Evolutionary conservation across 2,329 filamentous ascomycete species (phyloP).

Genomic region (Fusarium oxysporum): DNA sequence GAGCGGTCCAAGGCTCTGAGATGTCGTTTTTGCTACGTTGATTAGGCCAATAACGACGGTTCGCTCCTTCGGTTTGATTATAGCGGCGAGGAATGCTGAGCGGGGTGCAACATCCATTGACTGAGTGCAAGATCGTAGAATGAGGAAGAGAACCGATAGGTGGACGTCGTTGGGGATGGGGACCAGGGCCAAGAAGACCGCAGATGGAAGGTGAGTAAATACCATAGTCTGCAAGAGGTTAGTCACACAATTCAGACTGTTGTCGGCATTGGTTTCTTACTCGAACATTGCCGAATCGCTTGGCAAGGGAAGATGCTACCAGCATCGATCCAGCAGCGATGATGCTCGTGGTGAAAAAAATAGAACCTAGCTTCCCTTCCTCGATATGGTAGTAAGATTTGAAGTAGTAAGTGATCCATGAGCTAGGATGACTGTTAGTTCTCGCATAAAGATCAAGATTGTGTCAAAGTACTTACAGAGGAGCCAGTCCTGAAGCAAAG

Average conservation of each 20-base stretch:
- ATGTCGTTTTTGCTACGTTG: constrained; percentile 75
- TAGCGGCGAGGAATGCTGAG: constrained; percentile 75
- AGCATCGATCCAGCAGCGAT: constrained; percentile 64
- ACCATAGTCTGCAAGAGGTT: constrained; percentile 71
- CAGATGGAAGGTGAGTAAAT: constrained; percentile 77
- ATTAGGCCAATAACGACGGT: constrained; percentile 78
- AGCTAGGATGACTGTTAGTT: constrained; percentile 53
- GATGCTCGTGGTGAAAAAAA: constrained; percentile 66
- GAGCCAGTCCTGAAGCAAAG: constrained; percentile 77
- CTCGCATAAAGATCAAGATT: rapidly evolving
- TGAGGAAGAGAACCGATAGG: constrained; percentile 68
- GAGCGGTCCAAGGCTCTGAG: constrained; percentile 70
- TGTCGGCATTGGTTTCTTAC: constrained; percentile 53
- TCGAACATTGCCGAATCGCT: constrained; percentile 71
- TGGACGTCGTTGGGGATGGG: constrained; percentile 65
- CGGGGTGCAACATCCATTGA: constrained; percentile 79
- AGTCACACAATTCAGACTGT: not conserved
- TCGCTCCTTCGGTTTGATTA: constrained; percentile 72
- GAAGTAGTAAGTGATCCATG: constrained; percentile 70
- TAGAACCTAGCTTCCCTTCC: constrained; percentile 62
- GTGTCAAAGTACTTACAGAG: constrained; percentile 60
- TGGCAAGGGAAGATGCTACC: constrained; percentile 65
- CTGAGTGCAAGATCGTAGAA: constrained; percentile 70
- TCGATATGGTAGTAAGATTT: constrained; percentile 60
- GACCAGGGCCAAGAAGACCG: constrained; percentile 73